Evolutionary conservation across 2,329 filamentous ascomycete species (phyloP).

Genomic region (Diaporthe sp.): DNA sequence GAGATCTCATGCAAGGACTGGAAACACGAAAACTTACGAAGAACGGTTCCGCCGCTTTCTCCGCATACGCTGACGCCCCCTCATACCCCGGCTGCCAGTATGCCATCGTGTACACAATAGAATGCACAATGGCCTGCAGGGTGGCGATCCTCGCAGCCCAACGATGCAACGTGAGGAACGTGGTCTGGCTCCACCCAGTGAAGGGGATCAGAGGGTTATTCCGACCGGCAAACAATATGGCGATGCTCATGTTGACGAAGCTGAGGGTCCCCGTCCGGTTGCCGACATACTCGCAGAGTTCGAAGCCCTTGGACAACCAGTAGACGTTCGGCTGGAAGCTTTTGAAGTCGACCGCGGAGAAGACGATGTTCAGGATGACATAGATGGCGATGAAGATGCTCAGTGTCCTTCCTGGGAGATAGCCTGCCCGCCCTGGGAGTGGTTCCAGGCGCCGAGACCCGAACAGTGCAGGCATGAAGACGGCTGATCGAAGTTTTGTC

Average conservation of each 20-base stretch:
- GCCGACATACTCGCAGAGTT: conserved; percentile 60
- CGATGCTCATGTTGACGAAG: conserved; percentile 72
- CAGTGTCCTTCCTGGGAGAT: conserved; percentile 3
- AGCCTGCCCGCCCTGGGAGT: conserved; percentile 11
- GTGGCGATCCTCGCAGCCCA: conserved; percentile 75
- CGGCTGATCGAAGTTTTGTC: neutral
- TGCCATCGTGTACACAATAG: conserved; percentile 59
- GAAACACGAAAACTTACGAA: neutral
- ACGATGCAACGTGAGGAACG: conserved; percentile 77
- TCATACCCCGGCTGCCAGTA: conserved; percentile 17
- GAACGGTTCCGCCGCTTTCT: conserved; percentile 13
- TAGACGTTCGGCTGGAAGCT: conserved; percentile 47
- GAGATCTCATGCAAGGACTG: accelerated
- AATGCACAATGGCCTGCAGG: conserved; percentile 73
- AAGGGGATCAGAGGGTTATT: conserved; percentile 78
- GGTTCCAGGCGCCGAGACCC: conserved; percentile 8
- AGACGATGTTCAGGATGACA: conserved; percentile 53
- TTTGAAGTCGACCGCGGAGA: conserved; percentile 49
- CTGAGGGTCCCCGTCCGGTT: conserved; percentile 76
- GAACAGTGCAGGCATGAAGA: conserved; percentile 6
- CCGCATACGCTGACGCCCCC: neutral
- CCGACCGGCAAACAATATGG: conserved; percentile 76
- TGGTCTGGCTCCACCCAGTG: conserved; percentile 77
- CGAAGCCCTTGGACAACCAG: neutral
- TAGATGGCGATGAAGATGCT: conserved; percentile 58